Conservation (phyloP, 164 flowering plant genomes). For the Amborella trichopoda region DNA sequence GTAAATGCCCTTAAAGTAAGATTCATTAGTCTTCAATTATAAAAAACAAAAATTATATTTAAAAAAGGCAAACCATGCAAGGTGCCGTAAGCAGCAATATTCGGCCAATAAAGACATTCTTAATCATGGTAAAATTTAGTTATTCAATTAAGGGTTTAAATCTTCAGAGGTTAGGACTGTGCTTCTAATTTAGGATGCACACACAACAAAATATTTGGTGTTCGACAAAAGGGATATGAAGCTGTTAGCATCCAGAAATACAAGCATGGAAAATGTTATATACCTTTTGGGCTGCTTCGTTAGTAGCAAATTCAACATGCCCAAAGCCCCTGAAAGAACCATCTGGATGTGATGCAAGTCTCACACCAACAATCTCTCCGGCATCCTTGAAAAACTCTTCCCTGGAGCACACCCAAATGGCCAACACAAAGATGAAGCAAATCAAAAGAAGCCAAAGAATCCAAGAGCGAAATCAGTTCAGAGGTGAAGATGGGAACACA, state of each 20-base stretch:
- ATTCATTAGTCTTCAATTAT: no score
- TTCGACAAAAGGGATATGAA: not conserved
- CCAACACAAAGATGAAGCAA: not conserved
- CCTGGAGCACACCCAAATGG: conserved; percentile 16
- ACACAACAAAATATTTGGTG: not conserved
- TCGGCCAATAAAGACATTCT: no score
- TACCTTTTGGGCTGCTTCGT: conserved; percentile 57
- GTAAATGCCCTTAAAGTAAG: no score
- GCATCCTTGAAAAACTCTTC: conserved; percentile 50
- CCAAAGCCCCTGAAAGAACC: conserved; percentile 67
- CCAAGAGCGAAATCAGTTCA: no score
- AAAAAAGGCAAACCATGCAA: no score
- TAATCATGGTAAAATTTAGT: no score
- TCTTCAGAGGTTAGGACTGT: not conserved
- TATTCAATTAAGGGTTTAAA: no score
- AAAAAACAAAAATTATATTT: no score
- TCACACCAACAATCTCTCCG: conserved; percentile 62
- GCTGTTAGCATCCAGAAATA: not conserved
- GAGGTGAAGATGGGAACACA: conserved; percentile 19
- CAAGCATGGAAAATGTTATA: not conserved
- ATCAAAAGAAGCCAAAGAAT: not conserved
- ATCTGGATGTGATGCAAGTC: conserved; percentile 39
- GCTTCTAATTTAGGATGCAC: not conserved
- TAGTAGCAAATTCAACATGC: conserved; percentile 82
- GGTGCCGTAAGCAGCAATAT: no score